Conservation (phyloP, 2,329 filamentous ascomycete species). For the Lachnellula hyalina region DNA sequence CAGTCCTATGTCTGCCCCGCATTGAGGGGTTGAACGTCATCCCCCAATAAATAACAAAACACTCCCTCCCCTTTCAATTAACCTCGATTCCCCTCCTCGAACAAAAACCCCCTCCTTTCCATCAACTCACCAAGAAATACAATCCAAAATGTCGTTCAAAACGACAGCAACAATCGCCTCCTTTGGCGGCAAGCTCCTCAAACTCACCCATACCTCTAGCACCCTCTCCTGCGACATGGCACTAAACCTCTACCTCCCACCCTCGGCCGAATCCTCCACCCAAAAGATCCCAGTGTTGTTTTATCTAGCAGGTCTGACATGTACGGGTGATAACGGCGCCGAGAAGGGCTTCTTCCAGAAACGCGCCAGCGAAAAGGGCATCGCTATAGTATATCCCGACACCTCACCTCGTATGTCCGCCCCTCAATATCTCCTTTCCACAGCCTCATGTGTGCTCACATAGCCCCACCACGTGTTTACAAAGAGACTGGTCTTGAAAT, state of each 20-base stretch:
- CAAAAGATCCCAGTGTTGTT: conserved; percentile 76
- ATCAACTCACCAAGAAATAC: neutral
- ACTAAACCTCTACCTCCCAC: conserved; percentile 87
- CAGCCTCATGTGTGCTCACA: neutral
- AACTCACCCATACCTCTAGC: conserved; percentile 79
- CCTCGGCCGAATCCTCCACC: conserved; percentile 47
- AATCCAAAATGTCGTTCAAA: conserved; percentile 68
- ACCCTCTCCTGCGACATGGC: conserved; percentile 83
- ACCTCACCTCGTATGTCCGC: conserved; percentile 69
- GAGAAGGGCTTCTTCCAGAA: conserved; percentile 90
- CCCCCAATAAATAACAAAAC: conserved; percentile 1
- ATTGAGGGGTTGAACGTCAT: conserved; percentile 28
- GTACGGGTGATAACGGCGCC: conserved; percentile 80
- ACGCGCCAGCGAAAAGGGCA: conserved; percentile 69
- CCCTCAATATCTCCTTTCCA: neutral
- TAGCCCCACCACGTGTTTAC: too few species aligned
- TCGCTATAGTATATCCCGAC: conserved; percentile 93
- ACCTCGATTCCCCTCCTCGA: neutral
- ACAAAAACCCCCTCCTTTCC: neutral
- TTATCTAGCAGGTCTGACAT: conserved; percentile 92
- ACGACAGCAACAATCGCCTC: conserved; percentile 84
- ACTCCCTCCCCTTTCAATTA: neutral
- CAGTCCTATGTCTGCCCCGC: conserved; percentile 10
- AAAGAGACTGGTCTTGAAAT: too few species aligned
- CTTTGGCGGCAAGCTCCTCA: conserved; percentile 91